A percentile compares a stretch with the other conserved stretches of the same genome.
Evolutionary conservation across 371 early-diverging fungal genomes (phyloP).

Genomic region (Mucor sp.): DNA sequence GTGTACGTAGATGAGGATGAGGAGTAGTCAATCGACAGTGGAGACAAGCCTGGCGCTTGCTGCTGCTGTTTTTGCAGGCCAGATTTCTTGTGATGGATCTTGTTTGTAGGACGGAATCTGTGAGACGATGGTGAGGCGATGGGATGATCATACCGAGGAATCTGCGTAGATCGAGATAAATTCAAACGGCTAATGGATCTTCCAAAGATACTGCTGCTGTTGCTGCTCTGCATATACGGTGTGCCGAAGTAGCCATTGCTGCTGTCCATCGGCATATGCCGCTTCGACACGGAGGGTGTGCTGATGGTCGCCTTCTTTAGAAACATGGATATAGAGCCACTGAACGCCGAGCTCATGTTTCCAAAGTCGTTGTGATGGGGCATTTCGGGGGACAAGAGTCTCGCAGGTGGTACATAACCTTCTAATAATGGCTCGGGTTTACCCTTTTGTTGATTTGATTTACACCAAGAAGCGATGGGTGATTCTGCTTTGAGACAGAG

Average conservation of each 20-base stretch:
- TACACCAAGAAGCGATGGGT: conserved; percentile 26
- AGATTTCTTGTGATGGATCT: not conserved
- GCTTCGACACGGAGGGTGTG: not conserved
- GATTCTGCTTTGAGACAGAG: conserved; percentile 33
- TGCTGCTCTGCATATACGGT: not conserved
- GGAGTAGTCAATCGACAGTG: conserved; percentile 1
- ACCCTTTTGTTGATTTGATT: conserved; percentile 23
- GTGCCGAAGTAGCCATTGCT: not conserved
- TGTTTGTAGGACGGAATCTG: not conserved
- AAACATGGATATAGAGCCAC: conserved; percentile 22
- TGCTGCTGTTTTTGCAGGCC: not conserved
- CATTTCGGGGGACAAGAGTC: conserved; percentile 13
- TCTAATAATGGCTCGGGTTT: conserved; percentile 23
- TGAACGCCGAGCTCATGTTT: conserved; percentile 12
- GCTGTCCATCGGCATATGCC: not conserved
- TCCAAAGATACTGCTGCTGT: conserved; percentile 18
- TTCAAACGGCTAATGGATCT: conserved; percentile 21
- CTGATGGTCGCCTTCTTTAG: conserved; percentile 20
- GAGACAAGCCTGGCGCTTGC: not conserved
- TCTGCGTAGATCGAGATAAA: conserved; percentile 16
- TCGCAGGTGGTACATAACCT: conserved; percentile 31
- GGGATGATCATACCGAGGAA: conserved; percentile 19
- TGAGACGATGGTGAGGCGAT: not conserved
- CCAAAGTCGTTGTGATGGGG: conserved; percentile 6
- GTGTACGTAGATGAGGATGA: not conserved